Percentiles rank a stretch among this genome's conserved stretches.
phyloP scores from a whole-genome alignment of 2,329 filamentous ascomycete genomes.

The Bretziella fagacearum region DNA sequence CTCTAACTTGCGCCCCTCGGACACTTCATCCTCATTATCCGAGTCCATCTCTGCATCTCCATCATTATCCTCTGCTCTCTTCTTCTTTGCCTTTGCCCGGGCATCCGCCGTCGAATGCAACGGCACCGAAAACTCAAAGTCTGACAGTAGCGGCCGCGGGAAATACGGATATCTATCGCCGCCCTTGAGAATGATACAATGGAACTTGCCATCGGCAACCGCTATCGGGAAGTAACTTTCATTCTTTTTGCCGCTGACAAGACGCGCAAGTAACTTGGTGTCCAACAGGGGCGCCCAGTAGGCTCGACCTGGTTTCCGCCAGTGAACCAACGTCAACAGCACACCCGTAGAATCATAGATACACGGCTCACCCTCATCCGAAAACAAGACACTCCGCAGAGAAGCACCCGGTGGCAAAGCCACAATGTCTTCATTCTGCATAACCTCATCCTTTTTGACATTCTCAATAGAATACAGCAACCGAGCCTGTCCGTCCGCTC shows the following conservation, averaged over 20 bases:
- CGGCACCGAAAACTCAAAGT: conserved; percentile 85
- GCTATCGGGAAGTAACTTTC: conserved; percentile 93
- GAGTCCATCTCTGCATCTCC: conserved; percentile 22
- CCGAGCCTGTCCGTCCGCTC: conserved; percentile 57
- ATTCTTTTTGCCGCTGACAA: conserved; percentile 68
- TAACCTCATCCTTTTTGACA: conserved; percentile 82
- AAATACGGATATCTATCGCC: conserved; percentile 87
- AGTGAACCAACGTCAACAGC: conserved; percentile 73
- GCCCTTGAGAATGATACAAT: conserved; percentile 98
- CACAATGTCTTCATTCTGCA: conserved; percentile 83
- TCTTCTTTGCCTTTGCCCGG: conserved; percentile 18
- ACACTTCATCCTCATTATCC: conserved; percentile 20
- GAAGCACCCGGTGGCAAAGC: conserved; percentile 60
- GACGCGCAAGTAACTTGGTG: conserved; percentile 64
- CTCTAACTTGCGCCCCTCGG: conserved; percentile 50
- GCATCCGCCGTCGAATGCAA: conserved; percentile 27
- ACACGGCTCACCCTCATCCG: conserved; percentile 80
- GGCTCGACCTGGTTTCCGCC: conserved; percentile 71
- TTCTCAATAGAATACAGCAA: conserved; percentile 89
- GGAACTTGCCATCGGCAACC: conserved; percentile 78
- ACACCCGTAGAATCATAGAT: conserved; percentile 91
- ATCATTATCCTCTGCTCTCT: conserved; percentile 20
- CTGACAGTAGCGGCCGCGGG: conserved; percentile 71
- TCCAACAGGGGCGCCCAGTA: conserved; percentile 87
- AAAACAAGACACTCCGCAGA: conserved; percentile 77